Conservation (phyloP, 1,284 basidiomycete species). For the Ustilago cynodontis region DNA sequence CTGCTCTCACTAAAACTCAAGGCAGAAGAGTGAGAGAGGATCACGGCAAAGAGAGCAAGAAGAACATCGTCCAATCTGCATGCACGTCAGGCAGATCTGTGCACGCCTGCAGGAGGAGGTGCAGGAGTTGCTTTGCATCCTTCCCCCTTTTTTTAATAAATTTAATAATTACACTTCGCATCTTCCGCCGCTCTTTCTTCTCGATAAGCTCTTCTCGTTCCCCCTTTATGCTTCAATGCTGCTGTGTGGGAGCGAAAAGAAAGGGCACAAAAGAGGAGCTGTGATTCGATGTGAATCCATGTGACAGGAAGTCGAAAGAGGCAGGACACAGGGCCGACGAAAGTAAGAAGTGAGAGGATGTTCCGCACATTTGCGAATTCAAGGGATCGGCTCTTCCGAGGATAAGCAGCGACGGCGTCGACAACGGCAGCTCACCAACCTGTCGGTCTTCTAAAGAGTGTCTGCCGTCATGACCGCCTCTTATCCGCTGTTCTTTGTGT, state of each 20-base stretch:
- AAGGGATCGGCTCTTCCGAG: slow-evolving; percentile 16
- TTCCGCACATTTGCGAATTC: not conserved
- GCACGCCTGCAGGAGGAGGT: slow-evolving; percentile 37
- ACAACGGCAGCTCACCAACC: not conserved
- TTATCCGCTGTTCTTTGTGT: not conserved
- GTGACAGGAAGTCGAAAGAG: not conserved
- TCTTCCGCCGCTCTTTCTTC: slow-evolving; percentile 9
- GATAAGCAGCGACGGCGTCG: not conserved
- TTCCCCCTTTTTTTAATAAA: not conserved
- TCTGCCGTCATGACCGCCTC: slow-evolving; percentile 1
- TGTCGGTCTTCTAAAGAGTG: slow-evolving; percentile 18
- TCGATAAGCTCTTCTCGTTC: not conserved
- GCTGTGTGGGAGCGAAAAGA: not conserved
- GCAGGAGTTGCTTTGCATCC: slow-evolving; percentile 13
- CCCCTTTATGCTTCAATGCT: slow-evolving; percentile 2
- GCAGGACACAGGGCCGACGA: too few species aligned
- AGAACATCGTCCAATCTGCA: slow-evolving; percentile 15
- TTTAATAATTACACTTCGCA: not conserved
- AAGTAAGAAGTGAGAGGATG: not conserved
- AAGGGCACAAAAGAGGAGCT: not conserved
- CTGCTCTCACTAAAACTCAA: too few species aligned
- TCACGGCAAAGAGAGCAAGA: slow-evolving; percentile 4
- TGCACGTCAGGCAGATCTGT: slow-evolving; percentile 45
- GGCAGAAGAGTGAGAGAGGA: too few species aligned
- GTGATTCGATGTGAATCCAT: not conserved